Evolutionary conservation across 768 basidiomycete genomes (phyloP), one percentile per base, ranked within the genome.

Genomic region (Trametes coccinea): DNA sequence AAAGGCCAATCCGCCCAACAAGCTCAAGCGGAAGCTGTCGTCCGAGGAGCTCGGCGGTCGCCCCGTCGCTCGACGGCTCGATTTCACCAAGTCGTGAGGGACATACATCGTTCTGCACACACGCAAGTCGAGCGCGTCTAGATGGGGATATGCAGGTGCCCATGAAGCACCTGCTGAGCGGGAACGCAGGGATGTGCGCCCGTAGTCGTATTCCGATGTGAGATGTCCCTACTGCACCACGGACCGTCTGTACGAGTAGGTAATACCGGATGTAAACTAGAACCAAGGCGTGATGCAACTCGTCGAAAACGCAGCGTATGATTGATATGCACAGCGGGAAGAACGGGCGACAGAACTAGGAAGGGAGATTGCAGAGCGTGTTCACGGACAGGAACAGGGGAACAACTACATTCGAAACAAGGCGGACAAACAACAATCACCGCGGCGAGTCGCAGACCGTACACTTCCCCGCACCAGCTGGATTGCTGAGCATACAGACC

Each of bases 1-100:
- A 34, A 87, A 82, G 67, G 83, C 82, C 3, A 73, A 65, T 67
- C 79, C 73, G 70, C 79, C 76, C 3, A 85, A 82, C 63, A 81
- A 79, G 57, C 76, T 88, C 30, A 93, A 92, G 72, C 83, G 91
- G 52, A 93, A 91, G 69, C 77, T 83, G 31, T 86, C 86, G 9
- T 80, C 84, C 0, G 74, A 75, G n/a, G 82, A 84, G 13, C 40
- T 59, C 44, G 77, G 76, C 62, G 72, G 68, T 30, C 79, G 88
- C 40, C 82, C 87, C 9, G 81, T 91, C 55, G 87, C 89, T 5
- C 82, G 91, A 31, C 81, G 82, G 57, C 75, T 93, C 54, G 91
- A 93, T 72, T 92, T 93, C 64, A 81, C 83, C n/a, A 54, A 63
- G 40, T 63, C 57, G 8, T 59, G 31, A 22, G 22, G 22, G 43